These are phyloP conservation scores for Xylaria sp. DNA, from an alignment of 2,329 filamentous ascomycete species.

Conservation along the genomic window DNA sequence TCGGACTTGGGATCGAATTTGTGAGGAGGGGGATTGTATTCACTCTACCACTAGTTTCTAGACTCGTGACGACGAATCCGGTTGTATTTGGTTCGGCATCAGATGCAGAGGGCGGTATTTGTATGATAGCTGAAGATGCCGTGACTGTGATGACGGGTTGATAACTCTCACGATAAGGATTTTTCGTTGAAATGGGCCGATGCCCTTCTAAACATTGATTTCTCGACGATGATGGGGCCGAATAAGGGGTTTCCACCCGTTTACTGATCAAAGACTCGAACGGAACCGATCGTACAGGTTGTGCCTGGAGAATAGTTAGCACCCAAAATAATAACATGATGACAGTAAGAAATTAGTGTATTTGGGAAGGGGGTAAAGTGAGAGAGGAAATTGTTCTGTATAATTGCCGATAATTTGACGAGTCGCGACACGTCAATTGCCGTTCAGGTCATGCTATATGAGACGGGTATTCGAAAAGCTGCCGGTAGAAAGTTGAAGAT, in stretches of 20 bases:
- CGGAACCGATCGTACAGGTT: constrained; percentile 37
- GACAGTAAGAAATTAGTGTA: constrained; percentile 21
- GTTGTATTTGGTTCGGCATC: constrained; percentile 46
- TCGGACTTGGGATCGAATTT: constrained; percentile 51
- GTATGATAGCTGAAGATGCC: constrained; percentile 46
- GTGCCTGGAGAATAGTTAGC: constrained; percentile 46
- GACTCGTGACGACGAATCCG: constrained; percentile 49
- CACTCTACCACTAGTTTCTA: constrained; percentile 45
- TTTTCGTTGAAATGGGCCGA: constrained; percentile 27
- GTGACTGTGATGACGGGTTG: constrained; percentile 48
- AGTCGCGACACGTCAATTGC: constrained; percentile 1
- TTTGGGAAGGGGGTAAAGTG: constrained; percentile 11
- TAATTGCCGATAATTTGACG: constrained; percentile 19
- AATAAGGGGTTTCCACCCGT: constrained; percentile 8
- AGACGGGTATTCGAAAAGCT: neutral
- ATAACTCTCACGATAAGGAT: constrained; percentile 41
- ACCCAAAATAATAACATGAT: constrained; percentile 43
- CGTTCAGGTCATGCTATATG: constrained; percentile 10
- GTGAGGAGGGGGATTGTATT: constrained; percentile 45
- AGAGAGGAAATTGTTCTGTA: constrained; percentile 26
- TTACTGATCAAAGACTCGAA: constrained; percentile 26
- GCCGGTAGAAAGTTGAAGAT: neutral
- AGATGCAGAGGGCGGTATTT: constrained; percentile 48
- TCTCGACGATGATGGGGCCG: neutral
- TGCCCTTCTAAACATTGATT: constrained; percentile 31